Evolutionary conservation across 1,284 basidiomycete species (phyloP).

Genomic region (Puccinia novopanici): DNA sequence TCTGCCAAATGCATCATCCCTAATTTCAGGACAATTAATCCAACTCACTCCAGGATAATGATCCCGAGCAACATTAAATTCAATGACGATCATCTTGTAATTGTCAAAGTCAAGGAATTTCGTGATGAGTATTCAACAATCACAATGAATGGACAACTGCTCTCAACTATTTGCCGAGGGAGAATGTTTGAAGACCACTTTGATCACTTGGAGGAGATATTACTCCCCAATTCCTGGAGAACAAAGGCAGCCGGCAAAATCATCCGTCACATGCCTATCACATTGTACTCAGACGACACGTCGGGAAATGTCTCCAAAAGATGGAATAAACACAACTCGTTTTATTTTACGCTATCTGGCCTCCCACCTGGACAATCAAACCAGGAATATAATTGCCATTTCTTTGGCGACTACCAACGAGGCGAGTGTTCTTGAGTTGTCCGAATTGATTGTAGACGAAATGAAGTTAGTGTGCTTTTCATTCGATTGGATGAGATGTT

Average conservation of each 20-base stretch:
- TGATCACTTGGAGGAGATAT: background rate
- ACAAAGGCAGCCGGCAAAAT: background rate
- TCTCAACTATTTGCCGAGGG: background rate
- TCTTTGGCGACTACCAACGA: conserved; percentile 62
- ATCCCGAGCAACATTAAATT: background rate
- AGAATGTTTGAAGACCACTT: background rate
- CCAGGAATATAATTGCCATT: conserved; percentile 60
- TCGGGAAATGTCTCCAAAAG: conserved; percentile 62
- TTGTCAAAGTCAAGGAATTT: background rate
- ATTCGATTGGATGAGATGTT: too few relatives aligned
- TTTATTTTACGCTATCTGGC: conserved; percentile 61
- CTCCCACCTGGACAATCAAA: conserved; percentile 54
- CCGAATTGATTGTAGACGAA: too few relatives aligned
- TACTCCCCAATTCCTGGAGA: background rate
- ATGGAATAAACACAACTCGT: conserved; percentile 51
- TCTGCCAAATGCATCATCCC: background rate
- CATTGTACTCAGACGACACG: conserved; percentile 63
- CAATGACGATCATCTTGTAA: background rate
- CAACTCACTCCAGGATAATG: background rate
- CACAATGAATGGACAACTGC: background rate
- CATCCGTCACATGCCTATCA: conserved; percentile 57
- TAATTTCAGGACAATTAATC: too few relatives aligned
- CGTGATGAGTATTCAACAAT: background rate
- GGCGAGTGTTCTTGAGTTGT: conserved; percentile 57
- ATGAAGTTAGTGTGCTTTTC: too few relatives aligned